Evolutionary conservation across 2,329 filamentous ascomycete genomes (phyloP).

Genomic region (Xylariaceae sp.): DNA sequence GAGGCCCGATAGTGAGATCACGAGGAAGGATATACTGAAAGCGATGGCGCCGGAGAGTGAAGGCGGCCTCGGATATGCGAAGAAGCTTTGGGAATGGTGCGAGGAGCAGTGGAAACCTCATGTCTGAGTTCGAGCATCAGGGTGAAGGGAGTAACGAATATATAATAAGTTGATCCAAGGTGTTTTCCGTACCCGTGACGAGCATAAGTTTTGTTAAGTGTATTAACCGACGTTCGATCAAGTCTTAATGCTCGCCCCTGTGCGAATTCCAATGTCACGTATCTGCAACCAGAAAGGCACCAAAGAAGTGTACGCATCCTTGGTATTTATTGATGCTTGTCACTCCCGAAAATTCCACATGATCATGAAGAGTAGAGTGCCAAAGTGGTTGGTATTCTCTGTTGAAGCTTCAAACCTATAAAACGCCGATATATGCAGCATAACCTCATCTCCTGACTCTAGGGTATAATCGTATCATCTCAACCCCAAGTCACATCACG

Average conservation of each 20-base stretch:
- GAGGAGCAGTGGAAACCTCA: constrained; percentile 23
- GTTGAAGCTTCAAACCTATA: neutral
- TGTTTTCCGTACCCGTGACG: too few species aligned
- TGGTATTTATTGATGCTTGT: constrained; percentile 1
- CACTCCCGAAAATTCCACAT: neutral
- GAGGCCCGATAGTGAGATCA: constrained; percentile 22
- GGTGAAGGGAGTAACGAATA: neutral
- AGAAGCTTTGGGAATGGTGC: constrained; percentile 43
- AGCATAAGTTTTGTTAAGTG: too few species aligned
- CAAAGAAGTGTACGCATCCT: neutral
- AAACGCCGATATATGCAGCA: constrained; percentile 26
- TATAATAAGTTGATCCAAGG: neutral
- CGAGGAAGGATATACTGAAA: constrained; percentile 40
- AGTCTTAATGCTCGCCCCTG: too few species aligned
- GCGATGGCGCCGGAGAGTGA: constrained; percentile 36
- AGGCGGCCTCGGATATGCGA: constrained; percentile 38
- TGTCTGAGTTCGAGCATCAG: neutral
- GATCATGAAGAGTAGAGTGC: constrained; percentile 1
- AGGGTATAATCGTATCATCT: constrained; percentile 16
- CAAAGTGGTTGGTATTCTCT: constrained; percentile 3
- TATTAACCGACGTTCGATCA: too few species aligned
- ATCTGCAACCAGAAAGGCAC: neutral
- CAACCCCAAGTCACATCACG: constrained; percentile 28
- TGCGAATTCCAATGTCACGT: neutral
- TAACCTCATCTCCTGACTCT: constrained; percentile 3